Conservation (phyloP, 176 grass and related monocot genomes). For the Carex littledalei region DNA sequence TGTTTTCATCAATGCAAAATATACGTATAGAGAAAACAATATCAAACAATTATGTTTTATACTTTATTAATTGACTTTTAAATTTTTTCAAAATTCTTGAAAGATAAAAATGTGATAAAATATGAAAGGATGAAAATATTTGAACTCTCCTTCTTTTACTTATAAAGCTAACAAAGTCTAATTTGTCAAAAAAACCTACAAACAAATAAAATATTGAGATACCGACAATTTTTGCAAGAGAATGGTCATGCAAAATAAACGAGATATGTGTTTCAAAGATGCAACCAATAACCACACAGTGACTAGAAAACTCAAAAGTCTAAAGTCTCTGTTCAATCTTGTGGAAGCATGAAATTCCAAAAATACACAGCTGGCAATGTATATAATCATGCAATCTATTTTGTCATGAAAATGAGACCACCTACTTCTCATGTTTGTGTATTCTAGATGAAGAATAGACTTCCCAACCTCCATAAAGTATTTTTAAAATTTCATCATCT, state of each 20-base stretch:
- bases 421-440: slow-evolving; percentile 1
- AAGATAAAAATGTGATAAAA: background rate
- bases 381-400: slow-evolving; percentile 1
- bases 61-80: background rate
- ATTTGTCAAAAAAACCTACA: background rate
- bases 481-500: background rate
- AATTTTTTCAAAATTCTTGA: too few species aligned
- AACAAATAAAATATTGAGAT: background rate
- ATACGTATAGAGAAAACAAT: too few species aligned
- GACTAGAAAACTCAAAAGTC: background rate
- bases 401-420: slow-evolving; percentile 5
- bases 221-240: background rate
- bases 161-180: background rate
- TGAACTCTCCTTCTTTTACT: background rate
- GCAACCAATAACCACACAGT: background rate
- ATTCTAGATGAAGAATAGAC: background rate
- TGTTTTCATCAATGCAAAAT: background rate
- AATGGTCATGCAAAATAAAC: background rate
- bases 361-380: background rate
- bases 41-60: too few species aligned
- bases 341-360: background rate
- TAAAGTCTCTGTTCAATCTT: background rate
- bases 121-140: background rate
- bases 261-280: background rate
- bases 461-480: background rate